A percentile compares a stretch with the other conserved stretches of the same genome.
Conservation (phyloP, 441 rosid species). For the Erysimum pusillum region DNA sequence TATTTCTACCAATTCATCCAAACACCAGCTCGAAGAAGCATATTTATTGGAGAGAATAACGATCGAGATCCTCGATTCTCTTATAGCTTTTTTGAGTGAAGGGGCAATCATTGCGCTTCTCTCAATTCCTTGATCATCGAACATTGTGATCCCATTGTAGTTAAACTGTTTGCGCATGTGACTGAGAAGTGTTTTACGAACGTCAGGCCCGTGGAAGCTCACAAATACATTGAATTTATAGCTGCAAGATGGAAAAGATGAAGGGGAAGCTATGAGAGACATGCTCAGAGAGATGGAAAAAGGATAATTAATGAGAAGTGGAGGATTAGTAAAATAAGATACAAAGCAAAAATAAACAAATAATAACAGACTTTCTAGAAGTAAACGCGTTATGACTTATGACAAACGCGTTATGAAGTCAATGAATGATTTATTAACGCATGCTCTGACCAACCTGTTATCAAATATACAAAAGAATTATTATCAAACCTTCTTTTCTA, state of each 20-base stretch:
- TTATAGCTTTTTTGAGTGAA: not conserved
- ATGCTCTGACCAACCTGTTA: too few relatives aligned
- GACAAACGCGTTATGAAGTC: not conserved
- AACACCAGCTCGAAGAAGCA: not conserved
- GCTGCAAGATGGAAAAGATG: not conserved
- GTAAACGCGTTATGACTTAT: not conserved
- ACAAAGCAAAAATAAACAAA: too few relatives aligned
- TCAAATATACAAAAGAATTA: too few relatives aligned
- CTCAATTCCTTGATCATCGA: not conserved
- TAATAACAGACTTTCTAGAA: too few relatives aligned
- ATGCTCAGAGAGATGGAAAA: not conserved
- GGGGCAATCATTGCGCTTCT: not conserved
- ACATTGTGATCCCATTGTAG: not conserved
- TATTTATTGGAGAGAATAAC: not conserved
- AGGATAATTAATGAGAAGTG: too few relatives aligned
- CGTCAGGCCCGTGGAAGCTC: not conserved
- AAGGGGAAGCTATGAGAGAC: not conserved
- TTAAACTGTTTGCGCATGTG: not conserved
- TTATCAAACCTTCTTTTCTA: too few relatives aligned
- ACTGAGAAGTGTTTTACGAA: not conserved
- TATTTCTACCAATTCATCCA: not conserved
- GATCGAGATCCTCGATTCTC: not conserved
- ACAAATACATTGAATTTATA: not conserved
- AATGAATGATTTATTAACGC: not conserved
- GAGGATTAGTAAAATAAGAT: not conserved